A percentile compares a stretch with the other conserved stretches of the same genome.
Conservation (phyloP, 352 stramenopile species). For the Phytophthora tubulina region DNA sequence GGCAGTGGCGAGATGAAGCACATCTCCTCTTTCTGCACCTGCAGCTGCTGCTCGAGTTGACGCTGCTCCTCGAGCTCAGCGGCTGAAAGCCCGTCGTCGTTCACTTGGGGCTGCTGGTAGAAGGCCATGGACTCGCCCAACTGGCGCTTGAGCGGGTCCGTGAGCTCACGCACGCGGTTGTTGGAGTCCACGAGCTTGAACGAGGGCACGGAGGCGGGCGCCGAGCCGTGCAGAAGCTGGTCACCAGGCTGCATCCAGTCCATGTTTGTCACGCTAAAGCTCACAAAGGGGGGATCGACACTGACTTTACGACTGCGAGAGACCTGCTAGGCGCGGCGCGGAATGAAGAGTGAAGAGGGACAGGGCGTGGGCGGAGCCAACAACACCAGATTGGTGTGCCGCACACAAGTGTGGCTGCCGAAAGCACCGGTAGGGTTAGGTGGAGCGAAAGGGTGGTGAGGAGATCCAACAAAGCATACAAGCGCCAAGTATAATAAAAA, state of each 20-base stretch:
- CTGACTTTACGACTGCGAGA: background rate
- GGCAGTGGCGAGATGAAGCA: constrained; percentile 69
- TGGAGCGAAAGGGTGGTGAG: constrained; percentile 25
- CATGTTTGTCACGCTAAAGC: constrained; percentile 35
- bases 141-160: constrained; percentile 50
- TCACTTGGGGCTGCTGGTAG: constrained; percentile 40
- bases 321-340: constrained; percentile 26
- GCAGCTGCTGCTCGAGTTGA: constrained; percentile 78
- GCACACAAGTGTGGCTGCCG: constrained; percentile 20
- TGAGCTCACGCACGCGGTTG: constrained; percentile 79
- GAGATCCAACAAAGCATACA: constrained; percentile 36
- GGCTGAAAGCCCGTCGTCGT: constrained; percentile 55
- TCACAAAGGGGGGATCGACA: constrained; percentile 14
- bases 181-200: constrained; percentile 80
- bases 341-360: constrained; percentile 46
- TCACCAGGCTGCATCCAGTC: constrained; percentile 69
- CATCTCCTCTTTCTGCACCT: constrained; percentile 84
- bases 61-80: constrained; percentile 69
- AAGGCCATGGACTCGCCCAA: constrained; percentile 26
- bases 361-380: constrained; percentile 1
- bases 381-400: constrained; percentile 23
- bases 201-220: constrained; percentile 49
- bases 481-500: constrained; percentile 30
- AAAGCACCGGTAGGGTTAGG: constrained; percentile 39
- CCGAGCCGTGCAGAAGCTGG: constrained; percentile 45